Evolutionary conservation across 768 basidiomycete genomes (phyloP).

Genomic region (Pisolithus tinctorius): DNA sequence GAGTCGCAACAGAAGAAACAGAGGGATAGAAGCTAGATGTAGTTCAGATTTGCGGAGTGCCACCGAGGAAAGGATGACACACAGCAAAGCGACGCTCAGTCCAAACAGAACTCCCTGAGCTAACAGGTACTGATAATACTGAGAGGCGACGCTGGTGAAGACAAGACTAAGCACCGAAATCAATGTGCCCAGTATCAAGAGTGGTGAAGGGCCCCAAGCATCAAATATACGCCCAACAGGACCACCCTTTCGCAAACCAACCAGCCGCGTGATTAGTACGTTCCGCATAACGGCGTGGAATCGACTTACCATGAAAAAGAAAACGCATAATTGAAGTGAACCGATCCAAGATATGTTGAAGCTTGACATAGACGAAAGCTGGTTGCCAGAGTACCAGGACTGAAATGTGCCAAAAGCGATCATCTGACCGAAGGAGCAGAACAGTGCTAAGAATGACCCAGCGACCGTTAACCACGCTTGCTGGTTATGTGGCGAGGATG

Average conservation of each 20-base stretch:
- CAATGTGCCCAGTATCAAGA: constrained; percentile 47
- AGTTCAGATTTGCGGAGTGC: constrained; percentile 3
- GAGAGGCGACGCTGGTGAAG: constrained; percentile 50
- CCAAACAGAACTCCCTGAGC: constrained; percentile 62
- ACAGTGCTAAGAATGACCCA: constrained; percentile 60
- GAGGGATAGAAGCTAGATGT: constrained; percentile 61
- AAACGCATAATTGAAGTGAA: constrained; percentile 59
- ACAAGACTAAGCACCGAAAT: constrained; percentile 47
- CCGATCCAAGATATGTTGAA: constrained; percentile 69
- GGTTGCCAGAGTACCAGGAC: constrained; percentile 57
- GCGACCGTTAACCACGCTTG: constrained; percentile 45
- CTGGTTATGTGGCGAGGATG: constrained; percentile 4
- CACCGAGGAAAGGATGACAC: constrained; percentile 19
- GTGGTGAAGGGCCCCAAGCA: constrained; percentile 46
- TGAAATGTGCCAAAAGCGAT: constrained; percentile 70
- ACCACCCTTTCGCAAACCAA: constrained; percentile 40
- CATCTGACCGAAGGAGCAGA: constrained; percentile 68
- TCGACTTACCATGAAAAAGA: constrained; percentile 58
- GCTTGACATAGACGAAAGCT: constrained; percentile 42
- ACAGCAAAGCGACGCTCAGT: constrained; percentile 60
- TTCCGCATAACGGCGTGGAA: neutral
- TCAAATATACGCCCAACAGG: constrained; percentile 58
- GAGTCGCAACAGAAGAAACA: constrained; percentile 57
- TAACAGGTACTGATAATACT: constrained; percentile 57
- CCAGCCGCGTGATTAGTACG: neutral